Base-by-base conservation (phyloP, 2,329 filamentous ascomycete species). In the Neofusicoccum parvum region DNA sequence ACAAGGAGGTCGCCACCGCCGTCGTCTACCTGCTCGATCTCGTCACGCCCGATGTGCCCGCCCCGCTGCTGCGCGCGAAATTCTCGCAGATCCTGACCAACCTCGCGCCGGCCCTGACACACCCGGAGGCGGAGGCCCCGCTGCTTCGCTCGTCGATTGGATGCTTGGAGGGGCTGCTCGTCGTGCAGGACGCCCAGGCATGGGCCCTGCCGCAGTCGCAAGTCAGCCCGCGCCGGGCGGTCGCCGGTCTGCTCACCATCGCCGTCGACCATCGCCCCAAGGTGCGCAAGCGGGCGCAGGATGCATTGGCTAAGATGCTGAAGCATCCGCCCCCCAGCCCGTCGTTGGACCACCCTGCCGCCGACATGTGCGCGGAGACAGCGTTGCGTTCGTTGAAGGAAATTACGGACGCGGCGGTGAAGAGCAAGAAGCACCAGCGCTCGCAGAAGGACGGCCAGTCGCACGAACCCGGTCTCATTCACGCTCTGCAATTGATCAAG, bases 11-110 rank as follows among this genome's bases (percentile, higher is more conserved):
- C 67, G 90, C 92, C 37, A 88, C 91, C 23, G 92, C 94, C 2
- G 90, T 96, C 69, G 91, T 99, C 71, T 99, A 99, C 79, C 89
- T 99, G 15, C 92, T 99, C 81, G 94, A 99, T 79, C 84, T 96
- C 70, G 87, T 97, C 71, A 95, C 93, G 15, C 91, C 91, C 66
- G 91, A 89, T 80, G 89, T 94, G 68, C 92, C 95, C 64, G 87
- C 92, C 68, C 88, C 94, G 67, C 88, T 99, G 67, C 90, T 99
- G 65, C 92, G 94, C 74, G 91, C 92, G 70, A 97, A 98, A 79
- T 99, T 99, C 81, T 90, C 92, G 34, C 92, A 96, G 78, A 97
- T 99, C 73, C 88, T 99, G 67, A 88, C 89, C 37, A 89, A 91
- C 67, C 87, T 99, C 70, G 93, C 92, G 20, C 94, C 94, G 1